Evolutionary conservation across 2,329 filamentous ascomycete species (phyloP), one percentile per base, ranked within the genome.

Genomic region (Colletotrichum paranaense): DNA sequence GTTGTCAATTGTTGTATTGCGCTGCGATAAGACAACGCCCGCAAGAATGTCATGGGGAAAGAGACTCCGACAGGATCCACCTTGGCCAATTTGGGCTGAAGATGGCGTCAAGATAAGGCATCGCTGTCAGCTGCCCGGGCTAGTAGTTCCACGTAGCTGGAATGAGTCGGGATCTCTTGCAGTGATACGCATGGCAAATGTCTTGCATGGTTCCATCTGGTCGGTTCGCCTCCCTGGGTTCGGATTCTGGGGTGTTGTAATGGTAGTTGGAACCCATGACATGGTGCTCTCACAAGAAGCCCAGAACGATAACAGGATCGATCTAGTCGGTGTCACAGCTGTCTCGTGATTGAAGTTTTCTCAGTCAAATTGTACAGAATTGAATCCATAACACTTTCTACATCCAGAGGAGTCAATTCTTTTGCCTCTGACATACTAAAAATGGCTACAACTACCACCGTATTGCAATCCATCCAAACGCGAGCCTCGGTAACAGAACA

Each of bases 381-480:
- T 6, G 14, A 42, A 42, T 7, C 1, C 38, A 16, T 16, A 16
- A 42, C 38, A 42, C 14, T 16, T 42, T 3, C 11, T 1, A 5
- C 0, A 42, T 19, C 0, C 38, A 7, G 38, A 42, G 2, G 38
- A 42, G 38, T 19, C 14, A 42, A 19, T 0, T 42, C 16, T 16
- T 42, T 42, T 42, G 14, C 0, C 38, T 42, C 0, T 0, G 1
- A 42, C 16, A 42, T 42, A 3, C 0, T 49, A 0, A 49, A n/a
- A 19, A 49, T 49, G 42, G 16, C 19, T 49, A 49, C 42, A 4
- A n/a, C 19, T n/a, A 49, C 19, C 6, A 49, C 42, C 42, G 19
- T 4, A 8, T 9, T n/a, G 42, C 42, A 19, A 0, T 19, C 42
- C 42, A n/a, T n/a, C 42, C 42, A n/a, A 49, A 19, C 16, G 16